phyloP scores from a whole-genome alignment of 1,139 yeast species.

The Nakaseomyces delphensis region DNA sequence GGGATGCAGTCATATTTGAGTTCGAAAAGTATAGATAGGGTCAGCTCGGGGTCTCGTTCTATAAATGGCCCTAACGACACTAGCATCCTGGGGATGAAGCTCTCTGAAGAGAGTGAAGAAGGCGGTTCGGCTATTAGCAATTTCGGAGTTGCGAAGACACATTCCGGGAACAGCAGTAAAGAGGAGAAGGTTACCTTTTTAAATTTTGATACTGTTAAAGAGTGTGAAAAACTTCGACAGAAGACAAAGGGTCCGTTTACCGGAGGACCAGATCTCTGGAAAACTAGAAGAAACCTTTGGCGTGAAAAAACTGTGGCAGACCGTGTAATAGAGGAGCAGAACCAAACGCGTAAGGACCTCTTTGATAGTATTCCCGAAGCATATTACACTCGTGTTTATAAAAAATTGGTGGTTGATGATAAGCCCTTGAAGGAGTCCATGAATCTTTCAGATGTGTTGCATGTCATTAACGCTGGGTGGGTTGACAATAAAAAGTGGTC shows the following conservation, averaged over 20 bases:
- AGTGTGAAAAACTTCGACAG: slow-evolving; percentile 28
- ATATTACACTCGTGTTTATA: slow-evolving; percentile 49
- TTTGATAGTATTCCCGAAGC: slow-evolving; percentile 32
- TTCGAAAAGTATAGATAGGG: slow-evolving; percentile 13
- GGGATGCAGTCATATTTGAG: slow-evolving; percentile 1
- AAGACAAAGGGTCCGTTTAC: slow-evolving; percentile 27
- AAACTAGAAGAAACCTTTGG: slow-evolving; percentile 53
- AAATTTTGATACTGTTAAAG: slow-evolving; percentile 29
- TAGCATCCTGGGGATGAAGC: slow-evolving; percentile 13
- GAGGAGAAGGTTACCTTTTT: slow-evolving; percentile 17
- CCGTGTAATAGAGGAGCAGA: slow-evolving; percentile 15
- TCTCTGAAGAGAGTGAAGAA: slow-evolving; percentile 19
- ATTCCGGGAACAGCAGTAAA: slow-evolving; percentile 9
- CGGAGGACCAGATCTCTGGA: slow-evolving; percentile 52
- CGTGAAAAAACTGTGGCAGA: slow-evolving; percentile 31
- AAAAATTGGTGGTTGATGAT: slow-evolving; percentile 49
- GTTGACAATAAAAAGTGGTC: slow-evolving; percentile 57
- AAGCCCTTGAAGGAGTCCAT: slow-evolving; percentile 48
- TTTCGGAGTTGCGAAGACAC: slow-evolving; percentile 15
- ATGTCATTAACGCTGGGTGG: slow-evolving; percentile 65
- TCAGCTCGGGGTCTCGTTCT: slow-evolving; percentile 17
- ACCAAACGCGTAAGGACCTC: slow-evolving; percentile 14
- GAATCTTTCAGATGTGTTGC: slow-evolving; percentile 51
- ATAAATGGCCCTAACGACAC: slow-evolving; percentile 2
- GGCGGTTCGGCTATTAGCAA: slow-evolving; percentile 11